Evolutionary conservation across 75 land plant genomes (phyloP).

Genomic region (Selaginella moellendorffii): DNA sequence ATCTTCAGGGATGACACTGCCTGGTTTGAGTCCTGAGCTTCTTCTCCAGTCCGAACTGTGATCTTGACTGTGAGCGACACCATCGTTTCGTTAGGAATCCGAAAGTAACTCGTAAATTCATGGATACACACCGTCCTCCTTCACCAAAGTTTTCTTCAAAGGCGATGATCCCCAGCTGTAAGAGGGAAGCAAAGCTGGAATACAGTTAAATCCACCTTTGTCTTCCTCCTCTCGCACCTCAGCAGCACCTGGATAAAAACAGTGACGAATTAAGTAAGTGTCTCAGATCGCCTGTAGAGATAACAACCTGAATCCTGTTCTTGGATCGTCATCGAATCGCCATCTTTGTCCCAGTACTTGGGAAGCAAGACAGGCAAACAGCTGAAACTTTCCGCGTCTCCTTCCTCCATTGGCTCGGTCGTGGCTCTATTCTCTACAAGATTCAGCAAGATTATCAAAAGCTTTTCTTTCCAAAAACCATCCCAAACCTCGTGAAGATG

Average conservation of each 20-base stretch:
- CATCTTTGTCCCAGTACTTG: slow-evolving; percentile 18
- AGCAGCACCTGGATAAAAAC: neutral
- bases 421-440: neutral
- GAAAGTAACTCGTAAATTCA: too few relatives aligned
- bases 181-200: neutral
- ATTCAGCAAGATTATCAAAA: neutral
- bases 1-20: too few relatives aligned
- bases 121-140: too few relatives aligned
- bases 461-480: neutral
- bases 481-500: slow-evolving; percentile 3
- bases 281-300: neutral
- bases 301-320: neutral
- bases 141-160: too few relatives aligned
- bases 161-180: neutral
- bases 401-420: neutral
- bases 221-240: neutral
- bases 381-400: slow-evolving; percentile 6
- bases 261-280: neutral
- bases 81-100: too few relatives aligned
- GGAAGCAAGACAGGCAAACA: slow-evolving; percentile 20
- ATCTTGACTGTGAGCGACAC: too few relatives aligned
- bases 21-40: too few relatives aligned
- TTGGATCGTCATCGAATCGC: neutral
- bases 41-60: too few relatives aligned
- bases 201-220: neutral